Conservation (phyloP, 2,329 filamentous ascomycete species). For the Neofusicoccum umdonicola region DNA sequence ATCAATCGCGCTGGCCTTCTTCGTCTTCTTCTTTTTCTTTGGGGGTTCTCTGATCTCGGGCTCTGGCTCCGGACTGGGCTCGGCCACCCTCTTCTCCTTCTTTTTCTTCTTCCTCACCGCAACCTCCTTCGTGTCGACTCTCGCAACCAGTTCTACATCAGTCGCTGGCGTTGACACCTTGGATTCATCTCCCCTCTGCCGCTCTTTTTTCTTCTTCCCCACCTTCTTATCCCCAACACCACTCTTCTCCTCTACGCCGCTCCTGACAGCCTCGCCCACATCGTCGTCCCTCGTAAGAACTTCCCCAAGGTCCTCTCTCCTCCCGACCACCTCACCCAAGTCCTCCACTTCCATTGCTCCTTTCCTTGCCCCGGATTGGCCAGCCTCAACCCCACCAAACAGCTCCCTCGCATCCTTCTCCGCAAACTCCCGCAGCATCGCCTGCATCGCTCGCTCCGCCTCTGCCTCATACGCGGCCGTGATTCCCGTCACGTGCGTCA, state of each 20-base stretch:
- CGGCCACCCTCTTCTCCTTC: background rate
- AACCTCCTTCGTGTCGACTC: too few relatives aligned
- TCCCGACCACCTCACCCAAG: background rate
- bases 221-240: background rate
- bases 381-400: background rate
- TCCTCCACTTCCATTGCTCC: background rate
- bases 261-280: background rate
- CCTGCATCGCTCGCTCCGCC: conserved; percentile 41
- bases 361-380: background rate
- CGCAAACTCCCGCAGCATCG: conserved; percentile 33
- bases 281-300: background rate
- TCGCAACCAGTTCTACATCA: background rate
- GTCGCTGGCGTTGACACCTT: background rate
- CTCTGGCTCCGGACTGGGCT: background rate
- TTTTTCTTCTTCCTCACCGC: background rate
- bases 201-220: background rate
- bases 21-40: conserved; percentile 16
- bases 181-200: background rate
- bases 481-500: conserved; percentile 42
- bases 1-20: conserved; percentile 13
- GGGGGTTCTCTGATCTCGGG: background rate
- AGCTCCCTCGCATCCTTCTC: background rate
- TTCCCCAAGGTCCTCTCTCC: background rate
- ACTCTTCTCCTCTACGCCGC: background rate
- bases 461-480: conserved; percentile 42